Percentiles rank a stretch among this genome's conserved stretches.
Evolutionary conservation across 2,329 filamentous ascomycete genomes (phyloP).

Genomic region (Aspergillus udagawae): DNA sequence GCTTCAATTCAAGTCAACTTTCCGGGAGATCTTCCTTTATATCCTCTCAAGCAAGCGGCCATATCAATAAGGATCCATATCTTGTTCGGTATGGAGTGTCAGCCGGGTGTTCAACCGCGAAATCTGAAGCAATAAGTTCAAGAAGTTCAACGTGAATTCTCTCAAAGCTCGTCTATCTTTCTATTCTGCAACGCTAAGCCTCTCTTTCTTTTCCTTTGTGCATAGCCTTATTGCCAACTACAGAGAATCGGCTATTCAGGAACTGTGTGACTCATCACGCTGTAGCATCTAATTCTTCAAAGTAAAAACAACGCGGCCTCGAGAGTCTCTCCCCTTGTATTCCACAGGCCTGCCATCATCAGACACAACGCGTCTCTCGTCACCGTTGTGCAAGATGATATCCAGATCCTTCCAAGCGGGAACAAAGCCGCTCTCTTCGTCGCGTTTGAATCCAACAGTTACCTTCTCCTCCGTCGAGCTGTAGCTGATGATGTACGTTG

Average conservation of each 20-base stretch:
- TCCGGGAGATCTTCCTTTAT: background rate
- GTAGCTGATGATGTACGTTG: conserved; percentile 44
- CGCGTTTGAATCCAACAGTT: conserved; percentile 39
- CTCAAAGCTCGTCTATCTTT: background rate
- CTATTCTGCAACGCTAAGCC: background rate
- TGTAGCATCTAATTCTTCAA: conserved; percentile 16
- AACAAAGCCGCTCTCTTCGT: conserved; percentile 39
- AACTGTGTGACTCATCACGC: background rate
- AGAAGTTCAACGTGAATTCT: background rate
- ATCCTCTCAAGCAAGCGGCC: background rate
- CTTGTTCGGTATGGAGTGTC: background rate
- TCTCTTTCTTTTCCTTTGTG: background rate
- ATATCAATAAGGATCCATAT: background rate
- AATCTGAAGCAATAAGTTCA: background rate
- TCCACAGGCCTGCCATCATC: conserved; percentile 27
- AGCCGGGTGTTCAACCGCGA: background rate
- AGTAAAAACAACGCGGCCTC: conserved; percentile 29
- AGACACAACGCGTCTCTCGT: conserved; percentile 41
- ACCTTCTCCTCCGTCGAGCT: conserved; percentile 44
- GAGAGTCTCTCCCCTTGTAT: conserved; percentile 23
- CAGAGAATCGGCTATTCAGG: background rate
- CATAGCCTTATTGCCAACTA: background rate
- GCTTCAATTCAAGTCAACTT: background rate
- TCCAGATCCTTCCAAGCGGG: conserved; percentile 50
- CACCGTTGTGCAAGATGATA: conserved; percentile 50